phyloP scores from a whole-genome alignment of 2,329 filamentous ascomycete genomes.

The Ilyonectria destructans region DNA sequence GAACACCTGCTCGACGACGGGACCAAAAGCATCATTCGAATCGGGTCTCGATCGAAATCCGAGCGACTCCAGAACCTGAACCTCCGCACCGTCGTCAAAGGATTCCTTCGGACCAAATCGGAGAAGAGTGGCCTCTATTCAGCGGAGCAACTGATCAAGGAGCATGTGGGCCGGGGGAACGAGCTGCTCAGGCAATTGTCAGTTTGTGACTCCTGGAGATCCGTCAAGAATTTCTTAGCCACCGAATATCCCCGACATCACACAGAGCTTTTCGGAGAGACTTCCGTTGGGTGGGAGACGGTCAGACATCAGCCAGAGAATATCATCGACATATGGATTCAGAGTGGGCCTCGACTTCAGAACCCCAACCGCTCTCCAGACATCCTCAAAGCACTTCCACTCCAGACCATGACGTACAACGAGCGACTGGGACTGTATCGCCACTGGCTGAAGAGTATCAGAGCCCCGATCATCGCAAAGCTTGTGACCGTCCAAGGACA shows the following conservation, averaged over 20 bases:
- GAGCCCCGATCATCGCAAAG: not conserved
- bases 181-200: not conserved
- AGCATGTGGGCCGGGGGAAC: not conserved
- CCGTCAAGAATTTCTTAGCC: not conserved
- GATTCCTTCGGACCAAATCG: not conserved
- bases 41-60: constrained; percentile 73
- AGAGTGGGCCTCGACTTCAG: not conserved
- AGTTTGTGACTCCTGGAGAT: not conserved
- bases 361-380: not conserved
- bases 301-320: not conserved
- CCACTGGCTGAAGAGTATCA: not conserved
- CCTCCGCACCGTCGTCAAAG: constrained; percentile 5
- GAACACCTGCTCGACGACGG: constrained; percentile 70
- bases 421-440: constrained; percentile 1
- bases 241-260: not conserved
- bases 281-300: not conserved
- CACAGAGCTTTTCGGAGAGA: not conserved
- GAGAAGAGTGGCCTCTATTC: not conserved
- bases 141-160: not conserved
- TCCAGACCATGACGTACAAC: not conserved
- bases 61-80: constrained; percentile 7
- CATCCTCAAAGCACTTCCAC: not conserved
- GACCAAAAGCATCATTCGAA: constrained; percentile 70
- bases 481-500: not conserved
- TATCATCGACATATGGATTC: not conserved